Conservation (phyloP, 2,329 filamentous ascomycete genomes). For the Emmonsia crescens region DNA sequence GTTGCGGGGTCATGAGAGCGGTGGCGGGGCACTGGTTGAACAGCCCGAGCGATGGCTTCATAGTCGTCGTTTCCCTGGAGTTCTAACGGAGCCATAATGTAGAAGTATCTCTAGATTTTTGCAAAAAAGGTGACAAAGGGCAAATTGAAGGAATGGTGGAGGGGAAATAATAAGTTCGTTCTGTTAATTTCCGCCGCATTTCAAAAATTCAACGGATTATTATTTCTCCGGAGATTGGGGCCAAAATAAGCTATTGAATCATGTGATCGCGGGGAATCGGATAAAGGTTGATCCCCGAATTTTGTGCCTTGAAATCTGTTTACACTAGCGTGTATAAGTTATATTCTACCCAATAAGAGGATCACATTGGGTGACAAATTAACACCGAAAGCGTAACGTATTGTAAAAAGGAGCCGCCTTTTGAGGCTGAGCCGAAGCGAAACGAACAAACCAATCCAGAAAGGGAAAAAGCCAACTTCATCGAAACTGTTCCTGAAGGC, state of each 20-base stretch:
- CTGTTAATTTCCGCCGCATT: not conserved
- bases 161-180: not conserved
- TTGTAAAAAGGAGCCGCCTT: not conserved
- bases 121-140: not conserved
- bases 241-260: not conserved
- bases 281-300: not conserved
- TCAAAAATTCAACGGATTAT: not conserved
- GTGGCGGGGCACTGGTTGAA: slow-evolving; percentile 45
- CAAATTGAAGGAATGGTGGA: not conserved
- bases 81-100: slow-evolving; percentile 10
- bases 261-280: not conserved
- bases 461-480: not conserved
- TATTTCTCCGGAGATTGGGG: not conserved
- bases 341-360: not conserved
- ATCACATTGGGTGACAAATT: too few species aligned
- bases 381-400: not conserved
- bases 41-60: slow-evolving; percentile 30
- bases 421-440: not conserved
- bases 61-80: slow-evolving; percentile 20
- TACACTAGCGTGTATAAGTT: not conserved
- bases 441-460: not conserved
- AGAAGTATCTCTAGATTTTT: not conserved
- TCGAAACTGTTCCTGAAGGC: not conserved
- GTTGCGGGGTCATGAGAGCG: slow-evolving; percentile 58
- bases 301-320: not conserved